Evolutionary conservation across 495 filamentous ascomycete species (phyloP).

Genomic region (Parathielavia hyrcaniae): DNA sequence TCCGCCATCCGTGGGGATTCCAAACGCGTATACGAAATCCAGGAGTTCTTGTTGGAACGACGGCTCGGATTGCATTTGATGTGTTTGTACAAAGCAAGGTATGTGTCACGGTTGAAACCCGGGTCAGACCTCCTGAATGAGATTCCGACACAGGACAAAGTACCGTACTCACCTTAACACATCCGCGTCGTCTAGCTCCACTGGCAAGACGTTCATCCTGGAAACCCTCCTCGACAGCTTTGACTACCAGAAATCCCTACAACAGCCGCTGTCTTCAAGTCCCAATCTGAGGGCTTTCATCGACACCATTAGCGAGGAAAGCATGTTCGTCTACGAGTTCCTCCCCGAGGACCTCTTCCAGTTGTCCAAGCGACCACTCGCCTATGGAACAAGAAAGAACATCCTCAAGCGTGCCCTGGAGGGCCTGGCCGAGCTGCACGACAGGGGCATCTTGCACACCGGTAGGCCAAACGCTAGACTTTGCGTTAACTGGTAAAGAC

Average conservation of each 20-base stretch:
- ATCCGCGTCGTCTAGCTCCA: background rate
- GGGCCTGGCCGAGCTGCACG: background rate
- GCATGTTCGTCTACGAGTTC: background rate
- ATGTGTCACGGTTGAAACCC: background rate
- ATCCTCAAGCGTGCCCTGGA: background rate
- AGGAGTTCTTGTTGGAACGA: background rate
- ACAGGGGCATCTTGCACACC: background rate
- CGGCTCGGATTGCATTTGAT: background rate
- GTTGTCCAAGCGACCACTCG: background rate
- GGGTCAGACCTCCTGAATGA: too few relatives aligned
- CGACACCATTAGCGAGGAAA: background rate
- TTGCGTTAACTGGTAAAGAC: background rate
- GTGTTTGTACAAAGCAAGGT: conserved; percentile 2
- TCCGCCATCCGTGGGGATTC: background rate
- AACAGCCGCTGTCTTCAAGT: background rate
- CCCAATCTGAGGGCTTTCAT: background rate
- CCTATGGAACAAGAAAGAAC: background rate
- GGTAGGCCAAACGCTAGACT: background rate
- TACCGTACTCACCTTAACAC: background rate
- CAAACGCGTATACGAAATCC: background rate
- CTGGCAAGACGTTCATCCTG: background rate
- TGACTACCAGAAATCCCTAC: conserved; percentile 2
- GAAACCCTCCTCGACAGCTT: background rate
- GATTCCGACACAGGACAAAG: too few relatives aligned
- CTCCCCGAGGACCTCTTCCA: background rate